Evolutionary conservation across 306 rosid species (phyloP).

Genomic region (Glycyrrhiza uralensis): DNA sequence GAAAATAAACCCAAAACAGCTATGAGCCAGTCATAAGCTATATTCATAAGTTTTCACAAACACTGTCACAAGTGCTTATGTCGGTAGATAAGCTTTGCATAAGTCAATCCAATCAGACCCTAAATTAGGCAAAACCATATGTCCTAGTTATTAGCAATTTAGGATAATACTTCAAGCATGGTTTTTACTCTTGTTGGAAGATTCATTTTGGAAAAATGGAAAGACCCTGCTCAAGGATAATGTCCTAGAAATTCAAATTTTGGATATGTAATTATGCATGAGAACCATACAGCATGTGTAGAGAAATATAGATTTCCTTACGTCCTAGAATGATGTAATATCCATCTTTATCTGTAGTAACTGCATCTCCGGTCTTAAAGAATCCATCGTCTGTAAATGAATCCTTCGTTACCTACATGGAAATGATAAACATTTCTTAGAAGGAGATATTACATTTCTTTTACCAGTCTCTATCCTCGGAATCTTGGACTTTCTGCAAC

Average conservation of each 20-base stretch:
- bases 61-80: too few relatives aligned
- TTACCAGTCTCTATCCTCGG: neutral
- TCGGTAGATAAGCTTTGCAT: too few relatives aligned
- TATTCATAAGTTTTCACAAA: too few relatives aligned
- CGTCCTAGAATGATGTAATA: constrained; percentile 86
- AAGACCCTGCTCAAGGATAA: neutral
- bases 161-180: neutral
- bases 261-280: neutral
- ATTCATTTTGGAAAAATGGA: constrained; percentile 1
- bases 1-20: too few relatives aligned
- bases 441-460: neutral
- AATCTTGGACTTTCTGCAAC: neutral
- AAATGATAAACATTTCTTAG: constrained; percentile 15
- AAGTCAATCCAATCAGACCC: too few relatives aligned
- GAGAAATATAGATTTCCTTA: constrained; percentile 47
- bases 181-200: neutral
- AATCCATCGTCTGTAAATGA: constrained; percentile 80
- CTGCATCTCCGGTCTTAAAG: constrained; percentile 97
- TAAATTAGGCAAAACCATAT: neutral
- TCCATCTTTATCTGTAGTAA: constrained; percentile 72
- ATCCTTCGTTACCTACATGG: constrained; percentile 60
- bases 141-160: neutral
- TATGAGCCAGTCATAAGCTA: too few relatives aligned
- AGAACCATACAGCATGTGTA: neutral
- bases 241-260: neutral